Evolutionary conservation across 495 filamentous ascomycete species (phyloP).

Genomic region (Lentithecium fluviatile): DNA sequence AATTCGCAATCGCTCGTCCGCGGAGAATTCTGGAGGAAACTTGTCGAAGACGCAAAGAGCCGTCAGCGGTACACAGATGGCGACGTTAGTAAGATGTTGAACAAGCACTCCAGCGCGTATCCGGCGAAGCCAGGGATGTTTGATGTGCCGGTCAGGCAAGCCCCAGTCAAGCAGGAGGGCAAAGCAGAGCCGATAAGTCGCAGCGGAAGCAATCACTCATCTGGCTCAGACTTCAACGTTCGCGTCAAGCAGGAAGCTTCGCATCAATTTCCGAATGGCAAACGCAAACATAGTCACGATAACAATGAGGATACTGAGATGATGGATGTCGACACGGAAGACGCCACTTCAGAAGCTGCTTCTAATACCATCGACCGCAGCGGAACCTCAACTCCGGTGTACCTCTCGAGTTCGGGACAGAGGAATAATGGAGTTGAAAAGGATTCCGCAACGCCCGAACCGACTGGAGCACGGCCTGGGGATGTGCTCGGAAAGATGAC

Average conservation of each 20-base stretch:
- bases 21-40: conserved; percentile 82
- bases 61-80: conserved; percentile 76
- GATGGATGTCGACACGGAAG: conserved; percentile 27
- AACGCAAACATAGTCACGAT: conserved; percentile 10
- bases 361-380: conserved; percentile 15
- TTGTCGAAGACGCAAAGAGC: conserved; percentile 74
- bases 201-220: neutral
- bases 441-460: neutral
- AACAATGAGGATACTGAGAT: conserved; percentile 27
- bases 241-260: neutral
- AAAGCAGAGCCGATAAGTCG: conserved; percentile 11
- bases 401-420: neutral
- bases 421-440: conserved; percentile 2
- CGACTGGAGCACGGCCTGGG: neutral
- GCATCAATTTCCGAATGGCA: conserved; percentile 8
- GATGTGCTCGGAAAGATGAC: conserved; percentile 16
- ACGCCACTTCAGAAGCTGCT: conserved; percentile 9
- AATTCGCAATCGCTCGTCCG: conserved; percentile 81
- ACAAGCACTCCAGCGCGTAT: conserved; percentile 43
- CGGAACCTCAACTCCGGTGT: conserved; percentile 19
- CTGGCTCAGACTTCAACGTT: neutral
- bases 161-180: neutral
- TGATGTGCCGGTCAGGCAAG: neutral
- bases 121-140: conserved; percentile 9
- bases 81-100: conserved; percentile 56